Evolutionary conservation across 176 grass and related monocot species (phyloP).

Genomic region (Chrysopogon serrulatus): DNA sequence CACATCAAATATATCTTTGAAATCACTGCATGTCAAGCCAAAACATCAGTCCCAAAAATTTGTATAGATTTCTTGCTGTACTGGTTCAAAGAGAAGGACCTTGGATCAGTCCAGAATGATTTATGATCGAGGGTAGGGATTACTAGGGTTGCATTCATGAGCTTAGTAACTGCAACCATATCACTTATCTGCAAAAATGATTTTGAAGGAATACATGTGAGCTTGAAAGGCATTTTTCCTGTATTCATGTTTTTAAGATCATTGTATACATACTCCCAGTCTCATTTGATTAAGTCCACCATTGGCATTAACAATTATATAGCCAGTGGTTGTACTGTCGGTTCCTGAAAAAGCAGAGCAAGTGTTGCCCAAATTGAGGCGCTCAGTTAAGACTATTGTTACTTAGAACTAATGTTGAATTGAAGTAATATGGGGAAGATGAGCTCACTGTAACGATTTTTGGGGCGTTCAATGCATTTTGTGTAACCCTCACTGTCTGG

Average conservation of each 20-base stretch:
- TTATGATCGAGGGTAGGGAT: constrained; percentile 71
- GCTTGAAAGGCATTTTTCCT: constrained; percentile 5
- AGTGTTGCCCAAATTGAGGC: background rate
- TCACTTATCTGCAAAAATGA: constrained; percentile 64
- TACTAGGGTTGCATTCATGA: constrained; percentile 85
- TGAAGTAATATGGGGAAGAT: background rate
- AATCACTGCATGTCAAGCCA: constrained; percentile 53
- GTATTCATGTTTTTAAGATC: background rate
- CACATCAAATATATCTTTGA: constrained; percentile 91
- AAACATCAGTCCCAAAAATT: constrained; percentile 21
- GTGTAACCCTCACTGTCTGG: constrained; percentile 35
- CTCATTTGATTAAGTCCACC: constrained; percentile 89
- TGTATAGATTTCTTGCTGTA: background rate
- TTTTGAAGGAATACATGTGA: constrained; percentile 11
- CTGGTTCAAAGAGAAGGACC: constrained; percentile 26
- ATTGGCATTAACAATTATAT: constrained; percentile 66
- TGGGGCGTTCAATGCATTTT: constrained; percentile 54
- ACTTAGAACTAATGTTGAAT: background rate
- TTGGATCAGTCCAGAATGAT: constrained; percentile 85
- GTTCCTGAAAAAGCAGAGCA: constrained; percentile 26
- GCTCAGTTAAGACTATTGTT: background rate
- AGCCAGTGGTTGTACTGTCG: constrained; percentile 40
- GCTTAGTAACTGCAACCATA: constrained; percentile 76
- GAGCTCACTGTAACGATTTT: constrained; percentile 39
- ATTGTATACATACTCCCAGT: constrained; percentile 56